Evolutionary conservation across 202 grass and related monocot species (phyloP).

Genomic region (Hordeum pubiflorum): DNA sequence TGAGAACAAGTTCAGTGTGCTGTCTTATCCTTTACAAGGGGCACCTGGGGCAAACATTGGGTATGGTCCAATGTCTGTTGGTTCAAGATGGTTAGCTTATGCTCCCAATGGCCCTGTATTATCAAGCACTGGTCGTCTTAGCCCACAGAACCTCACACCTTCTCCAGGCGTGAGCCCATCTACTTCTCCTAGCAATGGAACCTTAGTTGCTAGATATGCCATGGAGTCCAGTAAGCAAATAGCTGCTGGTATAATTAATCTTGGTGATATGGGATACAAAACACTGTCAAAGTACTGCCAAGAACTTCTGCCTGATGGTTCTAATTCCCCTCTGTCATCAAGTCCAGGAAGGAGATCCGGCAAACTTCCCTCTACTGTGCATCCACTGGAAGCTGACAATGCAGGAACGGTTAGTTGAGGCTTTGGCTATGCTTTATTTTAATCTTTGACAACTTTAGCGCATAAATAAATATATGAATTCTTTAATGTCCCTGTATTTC

Average conservation of each 20-base stretch:
- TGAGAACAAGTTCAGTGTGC: slow-evolving; percentile 90
- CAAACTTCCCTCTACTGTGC: slow-evolving; percentile 65
- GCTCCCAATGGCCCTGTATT: slow-evolving; percentile 70
- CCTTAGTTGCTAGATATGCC: slow-evolving; percentile 96
- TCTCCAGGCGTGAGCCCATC: slow-evolving; percentile 98
- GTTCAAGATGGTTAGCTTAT: slow-evolving; percentile 94
- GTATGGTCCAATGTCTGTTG: slow-evolving; percentile 92
- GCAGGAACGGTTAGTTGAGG: slow-evolving; percentile 80
- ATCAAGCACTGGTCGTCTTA: slow-evolving; percentile 78
- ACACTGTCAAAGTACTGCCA: slow-evolving; percentile 92
- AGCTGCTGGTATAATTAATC: slow-evolving; percentile 90
- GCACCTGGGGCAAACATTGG: slow-evolving; percentile 80
- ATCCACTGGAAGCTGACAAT: slow-evolving; percentile 87
- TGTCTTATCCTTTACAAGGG: slow-evolving; percentile 94
- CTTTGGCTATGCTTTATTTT: background rate
- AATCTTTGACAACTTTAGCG: background rate
- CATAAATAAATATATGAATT: slow-evolving; percentile 6
- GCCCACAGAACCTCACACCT: slow-evolving; percentile 90
- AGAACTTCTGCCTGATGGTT: slow-evolving; percentile 92
- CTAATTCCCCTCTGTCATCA: slow-evolving; percentile 73
- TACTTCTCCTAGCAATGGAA: slow-evolving; percentile 90
- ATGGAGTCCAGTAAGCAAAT: slow-evolving; percentile 98
- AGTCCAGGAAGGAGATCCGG: slow-evolving; percentile 74
- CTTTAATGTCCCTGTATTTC: slow-evolving; percentile 2
- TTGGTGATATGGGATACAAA: slow-evolving; percentile 96